phyloP scores from a whole-genome alignment of 345 rosid species.

The Raphanus sativus region DNA sequence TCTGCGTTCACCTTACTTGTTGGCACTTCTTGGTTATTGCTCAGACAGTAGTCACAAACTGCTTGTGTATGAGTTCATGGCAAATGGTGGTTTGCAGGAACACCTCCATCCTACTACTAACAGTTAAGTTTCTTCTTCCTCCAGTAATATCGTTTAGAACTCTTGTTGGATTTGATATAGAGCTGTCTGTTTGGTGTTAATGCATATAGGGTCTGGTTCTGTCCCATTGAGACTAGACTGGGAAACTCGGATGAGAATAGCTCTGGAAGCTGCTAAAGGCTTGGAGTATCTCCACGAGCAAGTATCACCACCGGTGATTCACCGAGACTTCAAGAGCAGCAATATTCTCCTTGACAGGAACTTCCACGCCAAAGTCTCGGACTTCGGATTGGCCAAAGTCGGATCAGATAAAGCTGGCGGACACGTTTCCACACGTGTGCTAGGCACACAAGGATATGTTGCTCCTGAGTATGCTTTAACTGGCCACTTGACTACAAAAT shows the following conservation, averaged over 20 bases:
- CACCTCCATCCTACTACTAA: constrained; percentile 66
- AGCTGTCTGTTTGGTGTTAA: background rate
- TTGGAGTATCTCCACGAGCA: constrained; percentile 83
- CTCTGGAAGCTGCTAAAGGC: constrained; percentile 83
- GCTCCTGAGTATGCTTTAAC: constrained; percentile 95
- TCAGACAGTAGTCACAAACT: constrained; percentile 59
- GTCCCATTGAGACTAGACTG: constrained; percentile 52
- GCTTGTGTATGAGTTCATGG: constrained; percentile 85
- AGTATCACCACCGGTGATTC: constrained; percentile 68
- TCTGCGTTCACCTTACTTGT: constrained; percentile 66
- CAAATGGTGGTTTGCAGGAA: constrained; percentile 81
- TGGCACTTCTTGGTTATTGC: constrained; percentile 78
- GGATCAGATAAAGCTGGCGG: constrained; percentile 79
- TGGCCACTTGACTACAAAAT: constrained; percentile 88
- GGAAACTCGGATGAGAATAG: constrained; percentile 75
- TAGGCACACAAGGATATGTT: constrained; percentile 80
- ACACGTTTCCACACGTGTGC: constrained; percentile 69
- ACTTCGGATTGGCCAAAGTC: constrained; percentile 76
- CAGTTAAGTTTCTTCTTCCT: constrained; percentile 47
- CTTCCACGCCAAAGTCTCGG: constrained; percentile 76
- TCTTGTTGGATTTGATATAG: background rate
- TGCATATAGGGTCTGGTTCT: constrained; percentile 56
- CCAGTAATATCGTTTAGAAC: background rate
- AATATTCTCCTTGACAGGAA: constrained; percentile 68
- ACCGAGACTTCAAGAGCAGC: constrained; percentile 77